Conservation (phyloP, 2,329 filamentous ascomycete genomes). For the Fusarium sublunatum region DNA sequence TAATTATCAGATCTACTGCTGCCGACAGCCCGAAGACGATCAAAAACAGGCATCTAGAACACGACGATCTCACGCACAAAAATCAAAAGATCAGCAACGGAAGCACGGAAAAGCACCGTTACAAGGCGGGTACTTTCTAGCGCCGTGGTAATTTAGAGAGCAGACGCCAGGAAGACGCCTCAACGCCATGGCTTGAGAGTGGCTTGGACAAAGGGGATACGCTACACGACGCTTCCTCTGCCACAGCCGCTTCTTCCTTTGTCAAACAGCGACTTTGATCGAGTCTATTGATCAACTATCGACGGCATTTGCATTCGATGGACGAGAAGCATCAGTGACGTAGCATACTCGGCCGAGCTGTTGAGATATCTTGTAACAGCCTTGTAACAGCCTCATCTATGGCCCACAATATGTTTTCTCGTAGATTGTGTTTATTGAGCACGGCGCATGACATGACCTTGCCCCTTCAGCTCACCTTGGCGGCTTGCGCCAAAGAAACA, state of each 20-base stretch:
- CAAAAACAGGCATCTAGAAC: neutral
- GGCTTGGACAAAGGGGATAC: slow-evolving; percentile 11
- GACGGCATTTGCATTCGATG: slow-evolving; percentile 3
- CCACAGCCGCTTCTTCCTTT: slow-evolving; percentile 7
- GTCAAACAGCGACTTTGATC: neutral
- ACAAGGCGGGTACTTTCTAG: neutral
- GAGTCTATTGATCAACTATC: slow-evolving; percentile 18
- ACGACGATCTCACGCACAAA: neutral
- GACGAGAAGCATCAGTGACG: neutral
- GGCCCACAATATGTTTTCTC: slow-evolving; percentile 16
- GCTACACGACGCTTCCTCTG: neutral
- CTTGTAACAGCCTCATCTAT: neutral
- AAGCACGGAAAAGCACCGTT: slow-evolving; percentile 1
- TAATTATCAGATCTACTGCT: neutral
- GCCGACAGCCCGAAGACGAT: slow-evolving; percentile 12
- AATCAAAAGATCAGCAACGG: slow-evolving; percentile 9
- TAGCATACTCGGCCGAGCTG: neutral
- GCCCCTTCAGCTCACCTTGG: neutral
- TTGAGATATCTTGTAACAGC: neutral
- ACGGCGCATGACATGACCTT: neutral
- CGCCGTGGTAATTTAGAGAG: slow-evolving; percentile 5
- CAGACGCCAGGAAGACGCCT: neutral
- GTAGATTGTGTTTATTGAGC: slow-evolving; percentile 3
- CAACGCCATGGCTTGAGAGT: slow-evolving; percentile 15
- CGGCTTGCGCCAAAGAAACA: neutral